Conservation (phyloP, 2,329 filamentous ascomycete species). For the Sphaerostilbella broomeana region DNA sequence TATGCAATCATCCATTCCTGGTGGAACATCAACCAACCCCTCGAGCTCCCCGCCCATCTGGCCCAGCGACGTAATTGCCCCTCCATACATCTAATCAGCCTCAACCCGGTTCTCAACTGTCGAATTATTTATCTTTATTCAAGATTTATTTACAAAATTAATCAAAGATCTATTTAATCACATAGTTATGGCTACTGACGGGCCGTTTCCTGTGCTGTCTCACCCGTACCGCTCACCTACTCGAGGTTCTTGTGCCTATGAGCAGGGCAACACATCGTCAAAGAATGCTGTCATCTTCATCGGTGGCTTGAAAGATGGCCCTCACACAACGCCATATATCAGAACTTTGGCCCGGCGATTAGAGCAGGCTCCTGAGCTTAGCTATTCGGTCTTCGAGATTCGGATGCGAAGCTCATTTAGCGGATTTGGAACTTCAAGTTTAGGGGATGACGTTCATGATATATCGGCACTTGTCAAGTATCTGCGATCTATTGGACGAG, state of each 20-base stretch:
- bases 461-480: slow-evolving; percentile 48
- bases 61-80: too few relatives aligned
- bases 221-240: slow-evolving; percentile 40
- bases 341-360: slow-evolving; percentile 40
- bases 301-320: slow-evolving; percentile 63
- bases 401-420: slow-evolving; percentile 48
- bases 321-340: slow-evolving; percentile 56
- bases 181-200: slow-evolving; percentile 21
- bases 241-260: slow-evolving; percentile 39
- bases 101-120: too few relatives aligned
- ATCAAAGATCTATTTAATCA: background rate
- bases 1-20: background rate
- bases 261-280: slow-evolving; percentile 34
- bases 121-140: too few relatives aligned
- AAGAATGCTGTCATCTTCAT: slow-evolving; percentile 61
- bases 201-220: slow-evolving; percentile 37
- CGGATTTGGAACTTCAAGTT: slow-evolving; percentile 44
- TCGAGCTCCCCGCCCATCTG: too few relatives aligned
- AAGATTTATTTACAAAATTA: background rate
- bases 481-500: slow-evolving; percentile 42
- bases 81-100: too few relatives aligned
- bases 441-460: slow-evolving; percentile 48
- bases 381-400: slow-evolving; percentile 51
- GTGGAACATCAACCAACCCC: background rate
- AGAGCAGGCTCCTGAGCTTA: slow-evolving; percentile 29